Conservation (phyloP, 805 yeast genomes). For the Suhomyces sp. region DNA sequence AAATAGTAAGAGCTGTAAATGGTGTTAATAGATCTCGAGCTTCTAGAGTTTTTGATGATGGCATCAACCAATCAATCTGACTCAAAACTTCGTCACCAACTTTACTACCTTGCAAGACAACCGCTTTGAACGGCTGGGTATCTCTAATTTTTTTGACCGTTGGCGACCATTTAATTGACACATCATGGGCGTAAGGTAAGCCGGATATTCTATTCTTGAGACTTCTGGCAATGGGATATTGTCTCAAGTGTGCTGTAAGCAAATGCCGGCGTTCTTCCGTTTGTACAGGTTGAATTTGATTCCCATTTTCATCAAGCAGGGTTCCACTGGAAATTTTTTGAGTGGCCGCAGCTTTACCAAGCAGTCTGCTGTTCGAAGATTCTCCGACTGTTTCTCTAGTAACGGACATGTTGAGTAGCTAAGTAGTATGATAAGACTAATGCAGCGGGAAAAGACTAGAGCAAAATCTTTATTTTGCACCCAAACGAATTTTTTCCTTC, state of each 20-base stretch:
- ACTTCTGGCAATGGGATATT: conserved; percentile 7
- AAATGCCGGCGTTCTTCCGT: conserved; percentile 1
- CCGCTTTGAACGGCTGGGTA: conserved; percentile 40
- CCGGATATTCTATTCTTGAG: background rate
- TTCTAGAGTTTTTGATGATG: conserved; percentile 55
- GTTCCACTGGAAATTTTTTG: background rate
- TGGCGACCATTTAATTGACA: background rate
- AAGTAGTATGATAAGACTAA: background rate
- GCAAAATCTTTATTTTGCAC: background rate
- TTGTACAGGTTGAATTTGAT: background rate
- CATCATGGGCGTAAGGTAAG: background rate
- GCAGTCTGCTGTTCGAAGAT: background rate
- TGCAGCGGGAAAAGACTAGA: background rate
- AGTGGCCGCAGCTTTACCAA: background rate
- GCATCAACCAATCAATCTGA: conserved; percentile 56
- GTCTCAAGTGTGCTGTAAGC: conserved; percentile 1
- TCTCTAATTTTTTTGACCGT: background rate
- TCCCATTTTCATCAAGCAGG: background rate
- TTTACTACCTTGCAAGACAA: conserved; percentile 49
- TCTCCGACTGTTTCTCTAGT: background rate
- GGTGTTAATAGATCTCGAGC: conserved; percentile 29
- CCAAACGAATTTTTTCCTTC: background rate
- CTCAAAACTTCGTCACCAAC: conserved; percentile 54
- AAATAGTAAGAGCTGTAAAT: background rate
- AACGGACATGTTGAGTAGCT: background rate